Evolutionary conservation across 352 stramenopile genomes (phyloP).

Genomic region (Phytophthora fragariaefolia): DNA sequence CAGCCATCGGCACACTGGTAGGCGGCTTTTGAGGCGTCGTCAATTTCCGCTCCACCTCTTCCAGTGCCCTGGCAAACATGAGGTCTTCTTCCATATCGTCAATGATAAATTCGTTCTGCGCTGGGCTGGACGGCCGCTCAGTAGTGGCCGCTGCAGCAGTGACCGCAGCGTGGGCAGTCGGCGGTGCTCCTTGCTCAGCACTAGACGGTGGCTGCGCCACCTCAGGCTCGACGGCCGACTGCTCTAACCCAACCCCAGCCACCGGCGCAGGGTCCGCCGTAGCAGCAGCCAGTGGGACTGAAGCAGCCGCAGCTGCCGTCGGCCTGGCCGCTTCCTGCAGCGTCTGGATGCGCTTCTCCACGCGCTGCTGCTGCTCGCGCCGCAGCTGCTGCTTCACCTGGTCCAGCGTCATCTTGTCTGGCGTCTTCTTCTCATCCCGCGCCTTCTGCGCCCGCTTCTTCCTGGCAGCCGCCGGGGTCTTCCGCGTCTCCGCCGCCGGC

Average conservation of each 20-base stretch:
- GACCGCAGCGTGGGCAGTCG: neutral
- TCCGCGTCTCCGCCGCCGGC: slow-evolving; percentile 5
- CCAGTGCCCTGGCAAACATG: slow-evolving; percentile 67
- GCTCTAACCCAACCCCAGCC: neutral
- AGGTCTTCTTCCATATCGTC: slow-evolving; percentile 74
- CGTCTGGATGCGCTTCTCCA: slow-evolving; percentile 57
- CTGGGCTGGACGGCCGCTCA: neutral
- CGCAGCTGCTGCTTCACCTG: slow-evolving; percentile 53
- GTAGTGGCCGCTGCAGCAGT: neutral
- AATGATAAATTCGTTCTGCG: slow-evolving; percentile 60
- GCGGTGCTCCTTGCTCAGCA: neutral
- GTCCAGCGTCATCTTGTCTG: slow-evolving; percentile 38
- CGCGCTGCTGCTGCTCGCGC: slow-evolving; percentile 57
- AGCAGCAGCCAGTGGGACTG: no score
- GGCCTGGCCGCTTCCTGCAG: slow-evolving; percentile 30
- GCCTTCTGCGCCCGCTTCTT: no score
- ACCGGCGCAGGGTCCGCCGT: neutral
- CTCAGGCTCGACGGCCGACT: neutral
- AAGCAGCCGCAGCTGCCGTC: slow-evolving; percentile 1
- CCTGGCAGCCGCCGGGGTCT: neutral
- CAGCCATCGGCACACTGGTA: slow-evolving; percentile 1
- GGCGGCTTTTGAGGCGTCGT: slow-evolving; percentile 29
- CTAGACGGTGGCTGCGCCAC: neutral
- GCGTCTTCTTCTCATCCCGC: no score
- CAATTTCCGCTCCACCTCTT: slow-evolving; percentile 68